phyloP scores from a whole-genome alignment of 2,329 filamentous ascomycete genomes.

The Trichocomaceae sp. region DNA sequence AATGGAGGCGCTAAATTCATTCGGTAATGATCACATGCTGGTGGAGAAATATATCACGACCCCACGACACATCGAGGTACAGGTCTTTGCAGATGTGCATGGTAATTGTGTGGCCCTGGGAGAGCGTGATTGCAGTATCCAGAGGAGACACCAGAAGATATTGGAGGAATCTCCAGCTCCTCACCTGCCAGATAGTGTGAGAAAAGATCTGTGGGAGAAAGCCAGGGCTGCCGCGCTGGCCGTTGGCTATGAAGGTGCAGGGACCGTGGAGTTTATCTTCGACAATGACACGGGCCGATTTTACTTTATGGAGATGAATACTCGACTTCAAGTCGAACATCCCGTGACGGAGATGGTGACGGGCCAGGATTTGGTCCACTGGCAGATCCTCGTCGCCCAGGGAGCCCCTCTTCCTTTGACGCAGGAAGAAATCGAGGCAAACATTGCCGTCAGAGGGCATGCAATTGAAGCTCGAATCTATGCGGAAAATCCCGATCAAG shows the following conservation, averaged over 20 bases:
- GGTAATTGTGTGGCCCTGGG: constrained; percentile 59
- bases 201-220: constrained; percentile 60
- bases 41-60: constrained; percentile 64
- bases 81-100: constrained; percentile 60
- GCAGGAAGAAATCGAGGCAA: constrained; percentile 58
- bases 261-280: constrained; percentile 64
- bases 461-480: constrained; percentile 96
- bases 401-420: constrained; percentile 60
- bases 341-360: constrained; percentile 82
- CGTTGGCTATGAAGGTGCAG: constrained; percentile 59
- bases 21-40: constrained; percentile 60
- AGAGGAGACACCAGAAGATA: constrained; percentile 60
- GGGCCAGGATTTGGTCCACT: constrained; percentile 75
- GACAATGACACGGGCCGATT: constrained; percentile 61
- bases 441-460: constrained; percentile 69
- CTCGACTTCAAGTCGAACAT: constrained; percentile 90
- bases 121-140: constrained; percentile 61
- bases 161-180: constrained; percentile 61
- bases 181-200: constrained; percentile 52
- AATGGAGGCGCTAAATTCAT: constrained; percentile 57
- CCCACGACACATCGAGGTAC: constrained; percentile 60
- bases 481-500: constrained; percentile 83
- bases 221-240: constrained; percentile 57
- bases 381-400: constrained; percentile 85
- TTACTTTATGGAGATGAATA: constrained; percentile 69